Conservation (phyloP, 176 grass and related monocot species). For the Oryza nivara region DNA sequence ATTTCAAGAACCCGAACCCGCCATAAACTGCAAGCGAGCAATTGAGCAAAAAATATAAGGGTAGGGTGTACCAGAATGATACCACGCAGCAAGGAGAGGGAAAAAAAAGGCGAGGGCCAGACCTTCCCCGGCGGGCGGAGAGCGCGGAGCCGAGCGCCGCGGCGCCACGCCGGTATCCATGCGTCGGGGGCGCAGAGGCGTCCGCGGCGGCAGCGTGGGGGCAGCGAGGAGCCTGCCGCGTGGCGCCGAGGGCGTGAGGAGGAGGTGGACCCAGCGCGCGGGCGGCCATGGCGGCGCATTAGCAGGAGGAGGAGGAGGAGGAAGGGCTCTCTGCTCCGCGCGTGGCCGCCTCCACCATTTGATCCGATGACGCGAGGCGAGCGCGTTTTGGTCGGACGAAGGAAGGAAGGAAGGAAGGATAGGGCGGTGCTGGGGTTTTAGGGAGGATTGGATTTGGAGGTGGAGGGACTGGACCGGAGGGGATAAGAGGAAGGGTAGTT, state of each 20-base stretch:
- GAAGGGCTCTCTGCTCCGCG: conserved; percentile 21
- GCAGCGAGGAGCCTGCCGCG: background rate
- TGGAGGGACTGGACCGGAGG: no score
- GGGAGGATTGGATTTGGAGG: background rate
- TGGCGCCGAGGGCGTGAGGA: conserved; percentile 30
- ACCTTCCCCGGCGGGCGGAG: conserved; percentile 45
- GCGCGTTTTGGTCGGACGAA: no score
- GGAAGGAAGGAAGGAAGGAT: background rate
- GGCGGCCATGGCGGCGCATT: conserved; percentile 44
- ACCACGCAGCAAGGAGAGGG: background rate
- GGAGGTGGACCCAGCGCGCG: conserved; percentile 20
- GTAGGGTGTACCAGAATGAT: background rate
- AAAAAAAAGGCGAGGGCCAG: background rate
- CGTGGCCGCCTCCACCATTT: conserved; percentile 16
- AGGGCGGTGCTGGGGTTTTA: conserved; percentile 9
- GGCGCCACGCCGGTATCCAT: conserved; percentile 26
- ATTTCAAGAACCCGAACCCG: background rate
- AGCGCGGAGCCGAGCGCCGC: conserved; percentile 32
- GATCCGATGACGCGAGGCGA: background rate
- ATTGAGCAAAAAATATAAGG: background rate
- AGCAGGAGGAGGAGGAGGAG: conserved; percentile 32
- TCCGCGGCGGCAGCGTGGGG: background rate
- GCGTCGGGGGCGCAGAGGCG: background rate
- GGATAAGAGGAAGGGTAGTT: no score
- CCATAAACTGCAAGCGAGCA: background rate